Conservation (phyloP, 2,329 filamentous ascomycete species). For the Myriangium duriaei region DNA sequence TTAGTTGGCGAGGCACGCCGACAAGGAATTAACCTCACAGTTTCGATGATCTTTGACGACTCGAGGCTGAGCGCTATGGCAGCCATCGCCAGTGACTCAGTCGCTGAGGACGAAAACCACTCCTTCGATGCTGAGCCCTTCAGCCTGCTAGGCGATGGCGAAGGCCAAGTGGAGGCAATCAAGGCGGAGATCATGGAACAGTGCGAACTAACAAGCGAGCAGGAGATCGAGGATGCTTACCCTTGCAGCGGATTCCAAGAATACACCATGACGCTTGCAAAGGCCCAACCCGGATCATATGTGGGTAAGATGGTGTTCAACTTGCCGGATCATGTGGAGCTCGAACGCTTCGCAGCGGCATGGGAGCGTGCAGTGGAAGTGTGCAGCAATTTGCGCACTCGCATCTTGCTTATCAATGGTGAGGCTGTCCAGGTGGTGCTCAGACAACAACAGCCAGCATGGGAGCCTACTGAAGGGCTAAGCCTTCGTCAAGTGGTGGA, state of each 20-base stretch:
- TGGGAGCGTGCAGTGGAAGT: not conserved
- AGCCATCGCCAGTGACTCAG: conserved; percentile 10
- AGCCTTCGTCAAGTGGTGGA: not conserved
- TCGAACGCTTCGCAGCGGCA: not conserved
- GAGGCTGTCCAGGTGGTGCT: conserved; percentile 1
- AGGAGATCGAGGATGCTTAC: conserved; percentile 4
- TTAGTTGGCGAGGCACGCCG: conserved; percentile 39
- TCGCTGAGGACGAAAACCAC: not conserved
- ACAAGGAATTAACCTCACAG: conserved; percentile 36
- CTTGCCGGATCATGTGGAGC: not conserved
- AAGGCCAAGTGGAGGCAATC: not conserved
- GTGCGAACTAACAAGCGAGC: conserved; percentile 10
- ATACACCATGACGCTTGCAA: not conserved
- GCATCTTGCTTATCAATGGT: conserved; percentile 1
- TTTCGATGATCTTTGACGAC: conserved; percentile 2
- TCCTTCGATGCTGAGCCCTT: not conserved
- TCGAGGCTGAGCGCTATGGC: conserved; percentile 1
- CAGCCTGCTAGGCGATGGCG: not conserved
- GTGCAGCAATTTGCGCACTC: not conserved
- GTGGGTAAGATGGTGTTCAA: not conserved
- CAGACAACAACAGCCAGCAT: not conserved
- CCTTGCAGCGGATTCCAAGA: conserved; percentile 5
- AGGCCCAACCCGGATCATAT: not conserved
- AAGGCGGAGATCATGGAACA: conserved; percentile 16
- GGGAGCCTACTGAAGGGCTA: not conserved